These are phyloP conservation scores for Rhizopogon rudus DNA, from an alignment of 768 basidiomycete genomes.

Conservation along the genomic window DNA sequence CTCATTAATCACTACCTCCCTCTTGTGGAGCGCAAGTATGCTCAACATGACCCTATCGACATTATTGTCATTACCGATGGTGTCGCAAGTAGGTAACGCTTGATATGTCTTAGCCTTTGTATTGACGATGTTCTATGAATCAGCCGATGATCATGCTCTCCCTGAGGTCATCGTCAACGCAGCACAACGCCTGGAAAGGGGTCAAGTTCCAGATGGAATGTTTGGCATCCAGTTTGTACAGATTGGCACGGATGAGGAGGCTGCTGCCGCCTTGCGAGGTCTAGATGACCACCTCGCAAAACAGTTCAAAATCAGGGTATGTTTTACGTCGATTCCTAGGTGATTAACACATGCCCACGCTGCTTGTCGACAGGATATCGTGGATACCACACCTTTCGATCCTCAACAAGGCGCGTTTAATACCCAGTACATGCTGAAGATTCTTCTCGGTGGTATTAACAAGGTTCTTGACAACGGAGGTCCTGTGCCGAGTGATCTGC, in stretches of 20 bases:
- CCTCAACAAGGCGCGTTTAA: constrained; percentile 4
- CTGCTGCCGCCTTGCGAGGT: constrained; percentile 27
- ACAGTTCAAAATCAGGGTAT: constrained; percentile 1
- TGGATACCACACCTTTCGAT: constrained; percentile 32
- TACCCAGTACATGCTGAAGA: constrained; percentile 6
- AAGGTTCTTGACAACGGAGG: constrained; percentile 5
- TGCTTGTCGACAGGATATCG: constrained; percentile 27
- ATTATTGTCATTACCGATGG: constrained; percentile 24
- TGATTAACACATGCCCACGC: background rate
- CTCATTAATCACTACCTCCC: constrained; percentile 26
- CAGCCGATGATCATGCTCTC: constrained; percentile 11
- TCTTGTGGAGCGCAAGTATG: constrained; percentile 9
- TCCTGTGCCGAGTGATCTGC: constrained; percentile 1
- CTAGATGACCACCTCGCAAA: constrained; percentile 26
- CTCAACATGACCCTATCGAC: constrained; percentile 14
- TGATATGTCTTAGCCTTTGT: background rate
- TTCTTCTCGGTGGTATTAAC: constrained; percentile 3
- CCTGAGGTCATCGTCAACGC: constrained; percentile 18
- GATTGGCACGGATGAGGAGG: constrained; percentile 25
- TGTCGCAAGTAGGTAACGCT: constrained; percentile 25
- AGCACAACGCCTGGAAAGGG: constrained; percentile 25
- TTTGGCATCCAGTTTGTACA: constrained; percentile 35
- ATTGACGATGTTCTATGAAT: background rate
- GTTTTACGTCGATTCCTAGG: background rate
- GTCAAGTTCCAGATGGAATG: constrained; percentile 23